Percentiles rank a stretch among this genome's conserved stretches.
phyloP scores from a whole-genome alignment of 2,329 filamentous ascomycete genomes.

The Colletotrichum theobromicola region DNA sequence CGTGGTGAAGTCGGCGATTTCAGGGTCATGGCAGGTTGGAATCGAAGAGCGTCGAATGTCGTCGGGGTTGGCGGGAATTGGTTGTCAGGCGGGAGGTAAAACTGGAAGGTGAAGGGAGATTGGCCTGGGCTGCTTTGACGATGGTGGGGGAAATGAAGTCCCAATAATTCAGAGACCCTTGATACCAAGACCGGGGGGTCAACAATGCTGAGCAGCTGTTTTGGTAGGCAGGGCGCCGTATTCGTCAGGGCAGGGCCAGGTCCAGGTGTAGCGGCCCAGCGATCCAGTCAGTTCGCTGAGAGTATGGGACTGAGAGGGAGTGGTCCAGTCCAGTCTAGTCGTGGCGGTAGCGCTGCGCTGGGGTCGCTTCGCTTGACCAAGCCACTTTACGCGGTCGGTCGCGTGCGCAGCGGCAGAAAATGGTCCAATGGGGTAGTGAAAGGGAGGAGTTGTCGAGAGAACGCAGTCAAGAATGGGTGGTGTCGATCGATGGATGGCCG shows the following conservation, averaged over 20 bases:
- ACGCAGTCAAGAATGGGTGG: not conserved
- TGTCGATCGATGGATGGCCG: not conserved
- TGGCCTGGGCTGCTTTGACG: constrained; percentile 18
- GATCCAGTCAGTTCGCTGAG: not conserved
- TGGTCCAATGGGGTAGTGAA: constrained; percentile 1
- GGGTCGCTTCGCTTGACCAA: constrained; percentile 19
- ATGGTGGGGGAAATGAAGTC: constrained; percentile 25
- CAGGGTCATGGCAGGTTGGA: constrained; percentile 11
- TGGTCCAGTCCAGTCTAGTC: not conserved
- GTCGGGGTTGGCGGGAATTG: constrained; percentile 10
- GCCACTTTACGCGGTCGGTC: constrained; percentile 22
- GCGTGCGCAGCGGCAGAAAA: constrained; percentile 14
- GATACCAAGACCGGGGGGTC: constrained; percentile 19
- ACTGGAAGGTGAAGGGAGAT: constrained; percentile 17
- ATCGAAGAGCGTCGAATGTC: not conserved
- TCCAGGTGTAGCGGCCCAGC: not conserved
- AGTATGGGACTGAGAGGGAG: not conserved
- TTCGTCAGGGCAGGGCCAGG: constrained; percentile 5
- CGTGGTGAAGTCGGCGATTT: not conserved
- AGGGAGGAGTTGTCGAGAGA: not conserved
- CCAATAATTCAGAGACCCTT: constrained; percentile 24
- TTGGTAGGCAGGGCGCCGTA: constrained; percentile 13
- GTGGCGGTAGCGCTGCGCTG: constrained; percentile 18
- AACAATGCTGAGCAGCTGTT: constrained; percentile 9
- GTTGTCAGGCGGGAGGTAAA: constrained; percentile 5